Evolutionary conservation across 176 grass and related monocot species (phyloP).

Genomic region (Saccharum officinarum): DNA sequence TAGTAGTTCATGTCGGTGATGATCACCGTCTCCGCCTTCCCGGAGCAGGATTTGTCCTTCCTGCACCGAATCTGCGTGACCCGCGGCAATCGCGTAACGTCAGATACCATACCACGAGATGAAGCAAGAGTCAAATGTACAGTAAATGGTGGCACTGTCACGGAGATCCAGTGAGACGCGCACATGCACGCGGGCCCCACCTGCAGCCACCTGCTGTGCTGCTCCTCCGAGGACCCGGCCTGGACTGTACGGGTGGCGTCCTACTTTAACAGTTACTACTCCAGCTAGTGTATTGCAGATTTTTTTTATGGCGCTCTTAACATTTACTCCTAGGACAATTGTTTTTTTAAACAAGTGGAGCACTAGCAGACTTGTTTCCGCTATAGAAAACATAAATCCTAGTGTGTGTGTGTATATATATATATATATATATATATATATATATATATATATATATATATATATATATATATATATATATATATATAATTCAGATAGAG

Average conservation of each 20-base stretch:
- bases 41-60: slow-evolving; percentile 56
- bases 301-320: neutral
- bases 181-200: neutral
- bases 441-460: too few relatives aligned
- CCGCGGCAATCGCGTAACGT: neutral
- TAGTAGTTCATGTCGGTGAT: slow-evolving; percentile 87
- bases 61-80: slow-evolving; percentile 53
- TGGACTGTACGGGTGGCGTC: neutral
- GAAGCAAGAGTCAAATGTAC: slow-evolving; percentile 13
- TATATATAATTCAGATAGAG: too few relatives aligned
- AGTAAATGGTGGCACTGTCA: neutral
- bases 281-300: too few relatives aligned
- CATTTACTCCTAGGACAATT: neutral
- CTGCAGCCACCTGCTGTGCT: neutral
- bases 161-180: slow-evolving; percentile 1
- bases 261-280: slow-evolving; percentile 11
- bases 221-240: neutral
- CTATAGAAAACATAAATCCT: neutral
- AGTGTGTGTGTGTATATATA: too few relatives aligned
- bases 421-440: too few relatives aligned
- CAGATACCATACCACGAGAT: too few relatives aligned
- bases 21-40: slow-evolving; percentile 56
- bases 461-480: too few relatives aligned
- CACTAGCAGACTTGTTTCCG: neutral
- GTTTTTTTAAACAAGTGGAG: neutral